Conservation (phyloP, 75 land plant species). For the Ceratopteris richardii region DNA sequence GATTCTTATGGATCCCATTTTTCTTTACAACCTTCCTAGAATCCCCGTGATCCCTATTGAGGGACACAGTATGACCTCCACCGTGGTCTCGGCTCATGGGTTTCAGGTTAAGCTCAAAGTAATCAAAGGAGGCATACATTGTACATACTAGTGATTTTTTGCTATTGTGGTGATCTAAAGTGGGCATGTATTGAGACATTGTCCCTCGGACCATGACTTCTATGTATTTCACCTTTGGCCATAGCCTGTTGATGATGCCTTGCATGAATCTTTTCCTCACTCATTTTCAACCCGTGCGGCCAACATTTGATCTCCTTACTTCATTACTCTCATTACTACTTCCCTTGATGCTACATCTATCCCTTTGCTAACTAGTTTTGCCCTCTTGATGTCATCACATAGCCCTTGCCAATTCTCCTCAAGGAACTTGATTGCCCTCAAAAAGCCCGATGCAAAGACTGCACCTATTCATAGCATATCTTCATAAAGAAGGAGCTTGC, state of each 20-base stretch:
- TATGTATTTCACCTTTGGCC: constrained; percentile 40
- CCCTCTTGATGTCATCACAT: constrained; percentile 53
- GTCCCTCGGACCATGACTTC: constrained; percentile 65
- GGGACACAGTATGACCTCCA: no score
- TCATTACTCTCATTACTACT: no score
- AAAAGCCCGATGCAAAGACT: constrained; percentile 70
- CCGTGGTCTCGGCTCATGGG: constrained; percentile 20
- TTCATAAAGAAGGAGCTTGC: constrained; percentile 44
- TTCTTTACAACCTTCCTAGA: no score
- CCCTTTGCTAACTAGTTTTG: no score
- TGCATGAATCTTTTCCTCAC: constrained; percentile 31
- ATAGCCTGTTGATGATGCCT: constrained; percentile 67
- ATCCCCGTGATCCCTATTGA: no score
- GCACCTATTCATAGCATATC: constrained; percentile 63
- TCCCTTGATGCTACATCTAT: no score
- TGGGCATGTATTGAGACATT: constrained; percentile 66
- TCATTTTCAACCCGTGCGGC: no score
- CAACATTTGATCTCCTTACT: no score
- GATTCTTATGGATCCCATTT: no score
- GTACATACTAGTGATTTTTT: constrained; percentile 66
- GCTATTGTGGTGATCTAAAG: constrained; percentile 54
- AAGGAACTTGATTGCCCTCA: constrained; percentile 60
- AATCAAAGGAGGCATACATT: constrained; percentile 71
- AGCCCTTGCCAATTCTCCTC: constrained; percentile 47
- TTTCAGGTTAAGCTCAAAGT: constrained; percentile 62